Evolutionary conservation across 306 rosid genomes (phyloP).

Genomic region (Geum urbanum): DNA sequence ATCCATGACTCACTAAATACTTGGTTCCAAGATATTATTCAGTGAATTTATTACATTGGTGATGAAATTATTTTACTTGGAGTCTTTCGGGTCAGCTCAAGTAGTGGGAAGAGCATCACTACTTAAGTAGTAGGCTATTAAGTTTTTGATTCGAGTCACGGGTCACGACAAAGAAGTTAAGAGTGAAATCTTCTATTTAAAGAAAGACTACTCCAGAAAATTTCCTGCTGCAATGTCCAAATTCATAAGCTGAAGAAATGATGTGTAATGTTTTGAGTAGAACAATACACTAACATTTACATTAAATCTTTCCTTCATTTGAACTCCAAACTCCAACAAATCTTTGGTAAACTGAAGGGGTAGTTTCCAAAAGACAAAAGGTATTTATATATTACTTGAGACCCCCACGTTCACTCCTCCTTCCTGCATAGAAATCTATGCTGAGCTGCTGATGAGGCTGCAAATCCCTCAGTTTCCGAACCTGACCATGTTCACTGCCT

Average conservation of each 20-base stretch:
- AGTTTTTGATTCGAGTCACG: no score
- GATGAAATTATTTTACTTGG: neutral
- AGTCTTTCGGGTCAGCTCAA: neutral
- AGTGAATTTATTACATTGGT: neutral
- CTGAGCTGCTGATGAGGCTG: constrained; percentile 35
- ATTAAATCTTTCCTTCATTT: neutral
- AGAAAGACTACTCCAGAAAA: no score
- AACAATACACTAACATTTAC: neutral
- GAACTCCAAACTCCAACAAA: neutral
- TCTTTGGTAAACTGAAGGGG: constrained; percentile 1
- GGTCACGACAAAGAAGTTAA: no score
- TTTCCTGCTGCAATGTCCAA: neutral
- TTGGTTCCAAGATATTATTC: neutral
- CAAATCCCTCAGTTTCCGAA: constrained; percentile 81
- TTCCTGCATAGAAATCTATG: constrained; percentile 40
- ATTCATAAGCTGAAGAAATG: neutral
- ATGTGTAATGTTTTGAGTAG: neutral
- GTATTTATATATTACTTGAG: constrained; percentile 5
- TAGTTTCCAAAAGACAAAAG: neutral
- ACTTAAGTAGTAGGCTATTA: no score
- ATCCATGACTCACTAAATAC: constrained; percentile 14
- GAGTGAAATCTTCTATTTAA: no score
- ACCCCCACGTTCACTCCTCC: constrained; percentile 63
- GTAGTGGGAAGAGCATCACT: neutral
- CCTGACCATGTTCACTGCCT: constrained; percentile 71